Percentiles rank a stretch among this genome's conserved stretches.
Conservation (phyloP, 208 protist genomes). For the Porcisia hertigi region DNA sequence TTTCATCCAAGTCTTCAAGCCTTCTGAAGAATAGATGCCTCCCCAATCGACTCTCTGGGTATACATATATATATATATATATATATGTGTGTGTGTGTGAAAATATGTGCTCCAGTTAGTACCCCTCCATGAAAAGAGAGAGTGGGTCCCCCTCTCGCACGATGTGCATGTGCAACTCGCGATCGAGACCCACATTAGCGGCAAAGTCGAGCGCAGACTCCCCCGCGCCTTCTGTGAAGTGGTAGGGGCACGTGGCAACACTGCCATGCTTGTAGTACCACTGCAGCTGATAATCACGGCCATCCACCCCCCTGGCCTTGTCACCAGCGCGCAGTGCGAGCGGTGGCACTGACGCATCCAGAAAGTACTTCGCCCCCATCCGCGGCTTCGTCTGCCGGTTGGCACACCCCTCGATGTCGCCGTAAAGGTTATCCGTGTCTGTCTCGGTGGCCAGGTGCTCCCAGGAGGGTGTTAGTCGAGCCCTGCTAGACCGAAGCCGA, state of each 20-base stretch:
- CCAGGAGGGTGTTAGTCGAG: conserved; percentile 17
- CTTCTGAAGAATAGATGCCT: too few species aligned
- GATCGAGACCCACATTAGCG: conserved; percentile 38
- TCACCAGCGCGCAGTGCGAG: conserved; percentile 38
- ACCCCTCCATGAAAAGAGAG: conserved; percentile 4
- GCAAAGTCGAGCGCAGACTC: conserved; percentile 56
- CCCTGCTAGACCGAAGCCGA: conserved; percentile 17
- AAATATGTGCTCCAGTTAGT: background rate
- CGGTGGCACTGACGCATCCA: conserved; percentile 8
- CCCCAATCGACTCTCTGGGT: too few species aligned
- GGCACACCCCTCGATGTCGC: conserved; percentile 3
- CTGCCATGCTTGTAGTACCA: conserved; percentile 56
- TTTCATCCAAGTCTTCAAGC: too few species aligned
- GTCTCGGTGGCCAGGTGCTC: conserved; percentile 4
- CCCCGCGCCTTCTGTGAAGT: conserved; percentile 58
- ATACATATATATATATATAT: too few species aligned
- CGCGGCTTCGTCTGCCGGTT: conserved; percentile 4
- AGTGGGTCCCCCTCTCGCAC: conserved; percentile 16
- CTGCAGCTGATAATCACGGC: conserved; percentile 34
- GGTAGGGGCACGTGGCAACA: conserved; percentile 56
- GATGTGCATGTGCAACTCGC: conserved; percentile 55
- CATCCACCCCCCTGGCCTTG: conserved; percentile 29
- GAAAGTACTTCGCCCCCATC: conserved; percentile 7
- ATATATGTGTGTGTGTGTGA: background rate
- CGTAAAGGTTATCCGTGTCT: conserved; percentile 6